Evolutionary conservation across 257 asterid species (phyloP).

Genomic region (Solanum piurae): DNA sequence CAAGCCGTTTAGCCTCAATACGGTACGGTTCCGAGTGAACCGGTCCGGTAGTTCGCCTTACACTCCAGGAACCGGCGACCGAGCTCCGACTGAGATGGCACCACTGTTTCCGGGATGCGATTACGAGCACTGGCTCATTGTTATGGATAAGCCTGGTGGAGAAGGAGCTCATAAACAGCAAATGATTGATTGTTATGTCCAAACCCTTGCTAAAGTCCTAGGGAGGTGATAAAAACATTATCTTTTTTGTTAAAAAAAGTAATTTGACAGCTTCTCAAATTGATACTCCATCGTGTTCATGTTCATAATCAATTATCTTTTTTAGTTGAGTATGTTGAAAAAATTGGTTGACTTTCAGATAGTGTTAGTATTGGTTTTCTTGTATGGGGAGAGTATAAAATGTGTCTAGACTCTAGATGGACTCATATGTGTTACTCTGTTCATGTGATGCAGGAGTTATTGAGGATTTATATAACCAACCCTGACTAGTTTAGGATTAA

Average conservation of each 20-base stretch:
- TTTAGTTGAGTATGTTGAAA: background rate
- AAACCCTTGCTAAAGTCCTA: slow-evolving; percentile 22
- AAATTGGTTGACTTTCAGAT: background rate
- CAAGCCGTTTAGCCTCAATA: background rate
- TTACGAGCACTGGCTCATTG: slow-evolving; percentile 22
- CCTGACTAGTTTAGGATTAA: background rate
- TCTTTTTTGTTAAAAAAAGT: background rate
- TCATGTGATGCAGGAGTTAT: background rate
- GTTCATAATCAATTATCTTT: background rate
- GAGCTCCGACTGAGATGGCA: slow-evolving; percentile 14
- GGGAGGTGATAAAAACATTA: slow-evolving; percentile 3
- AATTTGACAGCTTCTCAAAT: background rate
- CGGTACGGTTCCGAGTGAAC: background rate
- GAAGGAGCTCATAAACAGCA: slow-evolving; percentile 18
- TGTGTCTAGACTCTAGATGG: background rate
- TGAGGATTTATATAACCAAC: background rate
- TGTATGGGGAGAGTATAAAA: background rate
- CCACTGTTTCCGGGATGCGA: slow-evolving; percentile 18
- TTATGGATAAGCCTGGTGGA: slow-evolving; percentile 16
- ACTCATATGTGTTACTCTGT: background rate
- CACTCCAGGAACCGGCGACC: slow-evolving; percentile 5
- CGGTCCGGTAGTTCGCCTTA: slow-evolving; percentile 3
- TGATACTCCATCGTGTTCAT: background rate
- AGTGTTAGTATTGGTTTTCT: background rate
- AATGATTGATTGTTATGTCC: slow-evolving; percentile 17